A percentile compares a stretch with the other conserved stretches of the same genome.
These are phyloP conservation scores for Vanrija pseudolonga DNA, from an alignment of 1,284 basidiomycete genomes.

Conservation along the genomic window DNA sequence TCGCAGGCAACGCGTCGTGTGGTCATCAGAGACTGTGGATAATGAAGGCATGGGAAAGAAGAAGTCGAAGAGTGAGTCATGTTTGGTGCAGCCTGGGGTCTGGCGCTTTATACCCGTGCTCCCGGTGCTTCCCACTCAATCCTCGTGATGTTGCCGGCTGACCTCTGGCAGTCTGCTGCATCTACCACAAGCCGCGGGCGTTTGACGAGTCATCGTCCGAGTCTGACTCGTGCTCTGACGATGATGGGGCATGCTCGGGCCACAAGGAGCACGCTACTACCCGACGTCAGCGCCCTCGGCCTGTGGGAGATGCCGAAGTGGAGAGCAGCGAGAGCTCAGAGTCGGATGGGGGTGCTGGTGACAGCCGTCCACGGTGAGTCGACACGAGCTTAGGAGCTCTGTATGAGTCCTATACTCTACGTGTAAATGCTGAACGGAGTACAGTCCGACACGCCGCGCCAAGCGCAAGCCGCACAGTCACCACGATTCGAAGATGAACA, in stretches of 20 bases:
- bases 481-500: conserved; percentile 13
- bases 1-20: conserved; percentile 43
- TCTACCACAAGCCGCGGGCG: conserved; percentile 52
- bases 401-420: background rate
- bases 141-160: background rate
- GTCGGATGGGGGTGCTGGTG: conserved; percentile 16
- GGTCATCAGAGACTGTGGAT: conserved; percentile 50
- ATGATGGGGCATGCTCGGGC: conserved; percentile 5
- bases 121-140: too few species aligned
- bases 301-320: background rate
- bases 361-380: conserved; percentile 14
- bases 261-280: background rate
- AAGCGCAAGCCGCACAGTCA: conserved; percentile 5
- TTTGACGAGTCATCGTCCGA: conserved; percentile 51
- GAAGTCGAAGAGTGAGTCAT: conserved; percentile 54
- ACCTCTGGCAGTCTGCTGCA: conserved; percentile 51
- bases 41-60: conserved; percentile 53
- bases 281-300: too few species aligned
- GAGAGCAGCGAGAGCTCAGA: conserved; percentile 12
- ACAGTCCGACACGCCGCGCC: background rate
- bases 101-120: too few species aligned
- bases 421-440: too few species aligned
- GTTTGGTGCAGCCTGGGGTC: too few species aligned
- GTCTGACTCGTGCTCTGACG: conserved; percentile 40
- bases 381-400: background rate